These are phyloP conservation scores for Rhodamnia rubescens DNA, from an alignment of 345 rosid genomes.

Conservation along the genomic window DNA sequence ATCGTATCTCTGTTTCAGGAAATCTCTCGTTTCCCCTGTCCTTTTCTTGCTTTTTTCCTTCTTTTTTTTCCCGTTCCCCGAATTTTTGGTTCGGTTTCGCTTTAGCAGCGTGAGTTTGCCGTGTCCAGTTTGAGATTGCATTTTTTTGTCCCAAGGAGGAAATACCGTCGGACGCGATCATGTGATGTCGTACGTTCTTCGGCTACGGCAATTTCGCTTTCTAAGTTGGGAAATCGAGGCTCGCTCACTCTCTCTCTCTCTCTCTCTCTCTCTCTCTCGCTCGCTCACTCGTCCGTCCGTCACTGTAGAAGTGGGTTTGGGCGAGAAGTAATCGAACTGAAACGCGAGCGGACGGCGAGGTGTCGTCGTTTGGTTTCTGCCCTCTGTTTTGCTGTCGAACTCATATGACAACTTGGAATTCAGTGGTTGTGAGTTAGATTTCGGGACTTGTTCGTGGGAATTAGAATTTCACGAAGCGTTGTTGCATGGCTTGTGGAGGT, in stretches of 20 bases:
- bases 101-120: not conserved
- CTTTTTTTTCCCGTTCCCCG: not conserved
- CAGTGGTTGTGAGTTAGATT: not conserved
- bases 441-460: not conserved
- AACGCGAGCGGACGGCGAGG: not conserved
- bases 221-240: not conserved
- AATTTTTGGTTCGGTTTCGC: not conserved
- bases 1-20: conserved; percentile 27
- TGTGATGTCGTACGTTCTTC: not conserved
- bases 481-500: not conserved
- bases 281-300: not conserved
- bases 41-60: not conserved
- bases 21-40: not conserved
- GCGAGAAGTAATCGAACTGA: not conserved
- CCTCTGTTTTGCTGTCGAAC: not conserved
- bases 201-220: not conserved
- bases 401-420: not conserved
- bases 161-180: not conserved
- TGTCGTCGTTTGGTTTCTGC: not conserved
- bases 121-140: not conserved
- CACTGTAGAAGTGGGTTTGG: not conserved
- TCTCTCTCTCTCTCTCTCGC: not conserved
- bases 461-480: not conserved
- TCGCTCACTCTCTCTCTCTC: not conserved
- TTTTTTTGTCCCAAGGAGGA: no score